These are phyloP conservation scores for Pythium myriotylum DNA, from an alignment of 352 stramenopile genomes.

Conservation along the genomic window DNA sequence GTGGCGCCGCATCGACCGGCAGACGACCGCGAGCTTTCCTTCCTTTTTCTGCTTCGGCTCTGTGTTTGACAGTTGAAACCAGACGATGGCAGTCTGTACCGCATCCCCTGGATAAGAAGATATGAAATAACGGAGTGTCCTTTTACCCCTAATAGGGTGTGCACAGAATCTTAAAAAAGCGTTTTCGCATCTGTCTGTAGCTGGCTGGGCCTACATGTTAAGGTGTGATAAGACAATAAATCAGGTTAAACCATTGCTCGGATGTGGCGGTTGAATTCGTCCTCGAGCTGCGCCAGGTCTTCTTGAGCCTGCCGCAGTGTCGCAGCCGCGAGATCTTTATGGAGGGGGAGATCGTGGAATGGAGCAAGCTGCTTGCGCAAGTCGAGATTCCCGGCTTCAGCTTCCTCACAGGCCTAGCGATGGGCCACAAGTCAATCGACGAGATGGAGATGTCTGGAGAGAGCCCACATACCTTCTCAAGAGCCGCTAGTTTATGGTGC, in stretches of 20 bases:
- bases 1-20: slow-evolving; percentile 9
- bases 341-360: slow-evolving; percentile 44
- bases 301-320: slow-evolving; percentile 35
- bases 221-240: neutral
- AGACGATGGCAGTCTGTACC: slow-evolving; percentile 6
- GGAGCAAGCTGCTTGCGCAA: slow-evolving; percentile 34
- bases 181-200: no score
- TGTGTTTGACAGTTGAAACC: slow-evolving; percentile 16
- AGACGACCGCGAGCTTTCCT: neutral
- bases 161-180: no score
- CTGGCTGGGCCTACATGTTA: no score
- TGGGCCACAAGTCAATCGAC: neutral
- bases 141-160: neutral
- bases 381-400: slow-evolving; percentile 35
- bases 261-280: slow-evolving; percentile 55
- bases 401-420: slow-evolving; percentile 35
- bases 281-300: slow-evolving; percentile 45
- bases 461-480: slow-evolving; percentile 30
- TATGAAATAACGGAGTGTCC: neutral
- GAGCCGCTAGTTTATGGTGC: slow-evolving; percentile 32
- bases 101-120: neutral
- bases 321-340: slow-evolving; percentile 40
- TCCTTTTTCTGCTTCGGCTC: slow-evolving; percentile 7
- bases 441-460: neutral
- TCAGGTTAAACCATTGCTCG: slow-evolving; percentile 37